Evolutionary conservation across 306 rosid species (phyloP).

Genomic region (Begonia peltatifolia): DNA sequence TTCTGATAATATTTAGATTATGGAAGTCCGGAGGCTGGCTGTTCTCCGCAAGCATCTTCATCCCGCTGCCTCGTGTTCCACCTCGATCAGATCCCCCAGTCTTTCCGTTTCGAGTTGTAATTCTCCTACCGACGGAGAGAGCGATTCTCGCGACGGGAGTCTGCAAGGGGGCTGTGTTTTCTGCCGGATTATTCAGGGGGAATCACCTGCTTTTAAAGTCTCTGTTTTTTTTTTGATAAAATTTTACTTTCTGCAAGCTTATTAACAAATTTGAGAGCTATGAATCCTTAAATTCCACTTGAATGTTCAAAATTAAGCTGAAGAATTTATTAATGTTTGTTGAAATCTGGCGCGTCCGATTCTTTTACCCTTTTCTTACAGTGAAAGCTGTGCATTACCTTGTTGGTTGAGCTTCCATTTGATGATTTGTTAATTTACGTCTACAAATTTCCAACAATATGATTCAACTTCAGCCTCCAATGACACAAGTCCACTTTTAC

Average conservation of each 20-base stretch:
- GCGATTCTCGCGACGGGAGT: slow-evolving; percentile 9
- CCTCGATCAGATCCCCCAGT: slow-evolving; percentile 1
- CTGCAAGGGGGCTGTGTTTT: slow-evolving; percentile 45
- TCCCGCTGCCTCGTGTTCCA: slow-evolving; percentile 14
- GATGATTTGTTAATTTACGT: slow-evolving; percentile 3
- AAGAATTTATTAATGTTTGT: background rate
- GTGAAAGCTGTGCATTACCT: no score
- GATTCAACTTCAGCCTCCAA: slow-evolving; percentile 2
- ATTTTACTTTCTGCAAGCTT: slow-evolving; percentile 6
- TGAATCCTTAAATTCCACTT: no score
- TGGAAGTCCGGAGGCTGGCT: slow-evolving; percentile 50
- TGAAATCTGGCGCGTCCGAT: background rate
- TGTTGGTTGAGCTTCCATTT: no score
- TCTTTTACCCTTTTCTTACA: background rate
- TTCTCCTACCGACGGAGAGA: slow-evolving; percentile 7
- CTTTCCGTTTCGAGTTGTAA: slow-evolving; percentile 17
- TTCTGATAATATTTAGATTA: slow-evolving; percentile 4
- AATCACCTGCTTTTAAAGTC: slow-evolving; percentile 60
- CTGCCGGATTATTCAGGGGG: slow-evolving; percentile 61
- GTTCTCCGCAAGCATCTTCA: slow-evolving; percentile 51
- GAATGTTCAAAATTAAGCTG: background rate
- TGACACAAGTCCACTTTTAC: no score
- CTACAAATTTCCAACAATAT: background rate
- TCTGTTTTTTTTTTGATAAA: background rate
- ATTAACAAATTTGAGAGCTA: slow-evolving; percentile 4